A percentile compares a stretch with the other conserved stretches of the same genome.
These are phyloP conservation scores for Pseudozyma hubeiensis DNA, from an alignment of 1,284 basidiomycete species.

Conservation along the genomic window DNA sequence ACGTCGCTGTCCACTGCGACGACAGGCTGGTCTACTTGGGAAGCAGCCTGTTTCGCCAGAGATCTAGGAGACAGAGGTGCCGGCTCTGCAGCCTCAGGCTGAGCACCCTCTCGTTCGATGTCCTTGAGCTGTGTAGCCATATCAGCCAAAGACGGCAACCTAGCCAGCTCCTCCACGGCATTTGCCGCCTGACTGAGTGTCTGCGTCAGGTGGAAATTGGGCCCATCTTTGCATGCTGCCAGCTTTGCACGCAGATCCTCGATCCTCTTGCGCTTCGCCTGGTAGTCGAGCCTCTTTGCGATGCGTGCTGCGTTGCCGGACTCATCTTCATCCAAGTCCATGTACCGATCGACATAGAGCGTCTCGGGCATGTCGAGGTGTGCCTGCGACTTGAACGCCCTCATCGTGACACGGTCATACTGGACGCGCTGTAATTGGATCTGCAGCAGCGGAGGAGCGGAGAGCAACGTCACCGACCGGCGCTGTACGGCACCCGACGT, in stretches of 20 bases:
- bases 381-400: conserved; percentile 94
- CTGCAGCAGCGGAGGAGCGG: conserved; percentile 89
- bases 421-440: conserved; percentile 96
- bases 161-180: conserved; percentile 31
- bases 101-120: conserved; percentile 12
- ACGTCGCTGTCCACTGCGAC: background rate
- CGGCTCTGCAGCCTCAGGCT: background rate
- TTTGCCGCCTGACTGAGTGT: conserved; percentile 40
- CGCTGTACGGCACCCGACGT: conserved; percentile 85
- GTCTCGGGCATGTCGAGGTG: conserved; percentile 90
- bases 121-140: conserved; percentile 28
- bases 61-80: background rate
- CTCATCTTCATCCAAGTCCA: conserved; percentile 77
- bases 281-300: conserved; percentile 74
- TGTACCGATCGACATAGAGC: conserved; percentile 90
- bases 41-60: conserved; percentile 9
- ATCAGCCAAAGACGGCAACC: conserved; percentile 29
- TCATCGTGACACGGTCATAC: conserved; percentile 88
- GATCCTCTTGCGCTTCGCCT: conserved; percentile 39
- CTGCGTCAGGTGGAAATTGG: conserved; percentile 31
- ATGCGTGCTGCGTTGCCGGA: conserved; percentile 71
- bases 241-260: conserved; percentile 36
- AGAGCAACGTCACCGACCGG: conserved; percentile 87
- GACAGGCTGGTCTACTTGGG: conserved; percentile 1
- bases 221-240: conserved; percentile 41